These are phyloP conservation scores for Colletotrichum orchidophilum DNA, from an alignment of 2,329 filamentous ascomycete genomes.

Conservation along the genomic window DNA sequence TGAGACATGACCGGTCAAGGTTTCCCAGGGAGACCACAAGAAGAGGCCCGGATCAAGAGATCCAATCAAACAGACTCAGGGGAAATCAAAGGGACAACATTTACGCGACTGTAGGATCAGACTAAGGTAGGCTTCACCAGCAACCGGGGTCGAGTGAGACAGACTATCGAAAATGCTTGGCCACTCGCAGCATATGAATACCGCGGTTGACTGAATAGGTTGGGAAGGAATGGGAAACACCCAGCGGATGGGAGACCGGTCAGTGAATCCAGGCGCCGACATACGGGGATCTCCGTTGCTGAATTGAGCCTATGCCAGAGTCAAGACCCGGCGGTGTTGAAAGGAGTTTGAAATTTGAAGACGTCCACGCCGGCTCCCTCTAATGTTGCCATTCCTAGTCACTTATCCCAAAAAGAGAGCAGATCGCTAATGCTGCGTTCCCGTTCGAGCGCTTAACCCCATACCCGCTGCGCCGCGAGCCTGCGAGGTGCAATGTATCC, in stretches of 20 bases:
- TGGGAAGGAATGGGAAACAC: slow-evolving; percentile 1
- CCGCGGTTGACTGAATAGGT: not conserved
- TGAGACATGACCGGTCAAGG: not conserved
- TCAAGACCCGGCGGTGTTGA: not conserved
- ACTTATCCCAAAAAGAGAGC: not conserved
- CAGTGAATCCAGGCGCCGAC: slow-evolving; percentile 1
- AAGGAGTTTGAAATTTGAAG: not conserved
- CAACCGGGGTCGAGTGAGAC: not conserved
- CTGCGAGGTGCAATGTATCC: not conserved
- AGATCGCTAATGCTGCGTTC: not conserved
- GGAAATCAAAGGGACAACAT: not conserved
- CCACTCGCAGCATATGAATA: not conserved
- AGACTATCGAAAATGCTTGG: not conserved
- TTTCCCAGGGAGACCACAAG: not conserved
- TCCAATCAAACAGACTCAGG: not conserved
- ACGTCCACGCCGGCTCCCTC: not conserved
- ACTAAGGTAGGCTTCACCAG: not conserved
- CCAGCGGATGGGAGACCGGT: slow-evolving; percentile 5
- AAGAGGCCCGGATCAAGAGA: not conserved
- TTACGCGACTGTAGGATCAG: not conserved
- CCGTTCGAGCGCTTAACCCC: not conserved
- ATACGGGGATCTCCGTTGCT: not conserved
- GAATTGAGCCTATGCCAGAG: not conserved
- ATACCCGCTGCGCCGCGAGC: not conserved
- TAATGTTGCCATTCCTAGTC: not conserved